Conservation (phyloP, 176 grass and related monocot species). For the Rhynchospora tenuis region DNA sequence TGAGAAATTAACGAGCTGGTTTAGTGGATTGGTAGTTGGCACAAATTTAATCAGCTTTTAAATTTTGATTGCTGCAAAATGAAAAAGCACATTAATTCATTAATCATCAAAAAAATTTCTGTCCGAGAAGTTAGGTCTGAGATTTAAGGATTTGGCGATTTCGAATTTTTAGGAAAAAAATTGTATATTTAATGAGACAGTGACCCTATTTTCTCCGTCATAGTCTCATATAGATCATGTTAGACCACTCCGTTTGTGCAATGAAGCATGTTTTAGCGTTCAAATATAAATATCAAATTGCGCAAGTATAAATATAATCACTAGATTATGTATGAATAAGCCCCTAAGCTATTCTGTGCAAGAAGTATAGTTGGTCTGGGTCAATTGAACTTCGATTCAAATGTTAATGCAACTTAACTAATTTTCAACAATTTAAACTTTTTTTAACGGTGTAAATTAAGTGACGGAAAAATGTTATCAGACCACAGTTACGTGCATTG, state of each 20-base stretch:
- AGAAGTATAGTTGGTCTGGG: not conserved
- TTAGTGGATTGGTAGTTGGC: not conserved
- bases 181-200: too few relatives aligned
- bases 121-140: not conserved
- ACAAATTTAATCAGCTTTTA: not conserved
- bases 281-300: too few relatives aligned
- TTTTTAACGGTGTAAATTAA: too few relatives aligned
- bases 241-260: too few relatives aligned
- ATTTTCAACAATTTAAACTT: not conserved
- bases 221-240: too few relatives aligned
- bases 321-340: too few relatives aligned
- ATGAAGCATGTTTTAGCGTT: too few relatives aligned
- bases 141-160: not conserved
- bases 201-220: too few relatives aligned
- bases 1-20: not conserved
- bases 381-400: not conserved
- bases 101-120: not conserved
- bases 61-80: not conserved
- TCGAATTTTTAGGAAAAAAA: too few relatives aligned
- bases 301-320: too few relatives aligned
- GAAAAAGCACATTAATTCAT: not conserved
- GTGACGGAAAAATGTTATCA: too few relatives aligned
- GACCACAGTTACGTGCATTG: too few relatives aligned
- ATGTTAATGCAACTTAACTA: not conserved
- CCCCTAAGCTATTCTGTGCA: not conserved